Conservation (phyloP, 2,329 filamentous ascomycete genomes). For the Aspergillus neoniger region DNA sequence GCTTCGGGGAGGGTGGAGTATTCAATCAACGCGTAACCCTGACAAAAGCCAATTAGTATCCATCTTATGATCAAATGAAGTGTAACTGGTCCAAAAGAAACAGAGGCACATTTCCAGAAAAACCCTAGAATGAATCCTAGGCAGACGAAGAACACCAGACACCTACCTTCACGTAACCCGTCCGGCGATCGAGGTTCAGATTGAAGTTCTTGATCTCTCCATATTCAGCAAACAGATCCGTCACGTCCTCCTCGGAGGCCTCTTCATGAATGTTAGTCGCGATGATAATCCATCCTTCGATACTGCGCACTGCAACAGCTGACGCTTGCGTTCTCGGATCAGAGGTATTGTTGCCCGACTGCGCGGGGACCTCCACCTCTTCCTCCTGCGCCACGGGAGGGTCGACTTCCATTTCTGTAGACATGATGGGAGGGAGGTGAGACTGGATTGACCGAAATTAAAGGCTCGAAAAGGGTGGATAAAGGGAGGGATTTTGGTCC, state of each 20-base stretch:
- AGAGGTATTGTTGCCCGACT: conserved; percentile 32
- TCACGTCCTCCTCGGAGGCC: conserved; percentile 66
- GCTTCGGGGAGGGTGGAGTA: conserved; percentile 65
- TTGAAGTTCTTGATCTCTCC: conserved; percentile 69
- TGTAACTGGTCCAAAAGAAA: too few species aligned
- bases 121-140: background rate
- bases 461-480: background rate
- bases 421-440: conserved; percentile 32
- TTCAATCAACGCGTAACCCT: conserved; percentile 69
- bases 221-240: conserved; percentile 66
- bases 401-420: conserved; percentile 51
- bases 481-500: background rate
- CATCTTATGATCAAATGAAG: background rate
- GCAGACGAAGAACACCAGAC: background rate
- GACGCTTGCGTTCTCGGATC: conserved; percentile 49
- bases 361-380: conserved; percentile 29
- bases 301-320: conserved; percentile 63
- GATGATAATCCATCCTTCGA: conserved; percentile 70
- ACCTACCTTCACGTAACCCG: conserved; percentile 67
- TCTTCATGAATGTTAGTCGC: conserved; percentile 70
- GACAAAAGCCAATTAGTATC: conserved; percentile 18
- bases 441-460: background rate
- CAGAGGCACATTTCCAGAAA: background rate
- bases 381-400: conserved; percentile 38
- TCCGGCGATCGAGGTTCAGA: conserved; percentile 65